Conservation (phyloP, 345 rosid genomes). For the Pistacia atlantica region DNA sequence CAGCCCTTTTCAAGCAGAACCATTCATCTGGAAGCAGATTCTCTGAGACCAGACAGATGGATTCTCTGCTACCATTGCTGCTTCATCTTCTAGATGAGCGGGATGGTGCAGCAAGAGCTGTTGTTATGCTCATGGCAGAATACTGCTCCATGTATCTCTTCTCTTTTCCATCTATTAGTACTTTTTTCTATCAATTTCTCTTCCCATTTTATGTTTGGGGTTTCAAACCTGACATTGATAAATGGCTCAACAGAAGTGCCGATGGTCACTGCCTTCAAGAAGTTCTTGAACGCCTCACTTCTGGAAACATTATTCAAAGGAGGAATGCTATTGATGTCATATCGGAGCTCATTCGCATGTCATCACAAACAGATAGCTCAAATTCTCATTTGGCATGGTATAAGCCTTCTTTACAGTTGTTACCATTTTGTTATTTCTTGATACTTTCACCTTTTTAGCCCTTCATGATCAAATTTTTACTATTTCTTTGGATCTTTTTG, state of each 20-base stretch:
- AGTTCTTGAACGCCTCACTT: constrained; percentile 67
- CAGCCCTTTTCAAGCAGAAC: constrained; percentile 54
- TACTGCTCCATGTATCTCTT: constrained; percentile 63
- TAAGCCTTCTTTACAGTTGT: constrained; percentile 17
- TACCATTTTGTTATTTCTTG: constrained; percentile 16
- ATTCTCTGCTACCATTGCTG: constrained; percentile 51
- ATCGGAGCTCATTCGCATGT: constrained; percentile 54
- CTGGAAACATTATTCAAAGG: constrained; percentile 61
- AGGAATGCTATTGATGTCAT: constrained; percentile 80
- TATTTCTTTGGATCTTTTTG: constrained; percentile 15
- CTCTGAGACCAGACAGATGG: constrained; percentile 53
- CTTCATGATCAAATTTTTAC: constrained; percentile 8
- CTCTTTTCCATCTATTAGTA: constrained; percentile 13
- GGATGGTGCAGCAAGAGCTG: constrained; percentile 84
- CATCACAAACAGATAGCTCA: constrained; percentile 39
- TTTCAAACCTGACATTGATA: constrained; percentile 34
- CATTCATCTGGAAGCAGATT: constrained; percentile 45
- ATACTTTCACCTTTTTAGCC: constrained; percentile 13
- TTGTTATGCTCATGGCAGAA: constrained; percentile 70
- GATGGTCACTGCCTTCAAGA: constrained; percentile 63
- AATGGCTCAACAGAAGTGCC: constrained; percentile 49
- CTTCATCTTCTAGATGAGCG: constrained; percentile 84
- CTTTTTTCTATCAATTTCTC: neutral
- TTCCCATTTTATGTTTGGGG: constrained; percentile 13
- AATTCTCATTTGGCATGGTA: constrained; percentile 66